These are phyloP conservation scores for Candida sonorensis DNA, from an alignment of 805 yeast genomes.

Conservation along the genomic window DNA sequence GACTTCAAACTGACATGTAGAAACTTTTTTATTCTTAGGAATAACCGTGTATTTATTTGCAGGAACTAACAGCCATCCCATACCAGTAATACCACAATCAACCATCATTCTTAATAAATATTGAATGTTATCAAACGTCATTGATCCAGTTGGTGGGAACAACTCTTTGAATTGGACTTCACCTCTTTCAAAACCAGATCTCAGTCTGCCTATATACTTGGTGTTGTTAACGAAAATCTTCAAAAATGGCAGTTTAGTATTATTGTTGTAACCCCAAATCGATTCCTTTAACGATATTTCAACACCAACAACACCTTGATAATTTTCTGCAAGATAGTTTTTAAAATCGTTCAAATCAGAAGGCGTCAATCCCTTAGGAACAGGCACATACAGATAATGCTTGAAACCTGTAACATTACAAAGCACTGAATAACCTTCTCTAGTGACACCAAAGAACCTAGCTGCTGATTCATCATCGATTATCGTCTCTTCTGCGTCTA, in stretches of 20 bases:
- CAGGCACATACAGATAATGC: conserved; percentile 90
- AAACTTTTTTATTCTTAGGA: conserved; percentile 32
- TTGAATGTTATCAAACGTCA: conserved; percentile 86
- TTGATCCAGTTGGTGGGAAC: conserved; percentile 52
- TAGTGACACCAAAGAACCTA: conserved; percentile 89
- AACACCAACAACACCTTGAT: conserved; percentile 54
- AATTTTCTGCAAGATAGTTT: conserved; percentile 39
- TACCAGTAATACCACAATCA: conserved; percentile 87
- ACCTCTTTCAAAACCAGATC: conserved; percentile 82
- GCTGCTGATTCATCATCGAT: conserved; percentile 55
- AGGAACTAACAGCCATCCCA: conserved; percentile 96
- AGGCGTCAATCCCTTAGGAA: conserved; percentile 67
- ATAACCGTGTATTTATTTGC: conserved; percentile 55
- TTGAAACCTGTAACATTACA: conserved; percentile 85
- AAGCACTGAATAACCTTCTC: conserved; percentile 78
- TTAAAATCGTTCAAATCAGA: conserved; percentile 44
- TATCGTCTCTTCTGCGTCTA: conserved; percentile 85
- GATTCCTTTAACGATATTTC: conserved; percentile 72
- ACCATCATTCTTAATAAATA: conserved; percentile 83
- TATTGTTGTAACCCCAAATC: conserved; percentile 90
- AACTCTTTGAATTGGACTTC: conserved; percentile 58
- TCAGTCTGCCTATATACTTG: conserved; percentile 54
- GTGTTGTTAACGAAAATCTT: conserved; percentile 66
- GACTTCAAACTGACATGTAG: conserved; percentile 85
- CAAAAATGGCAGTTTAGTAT: conserved; percentile 69